Evolutionary conservation across 2,329 filamentous ascomycete genomes (phyloP), one percentile per base, ranked within the genome.

Genomic region (Penicillium sp.): DNA sequence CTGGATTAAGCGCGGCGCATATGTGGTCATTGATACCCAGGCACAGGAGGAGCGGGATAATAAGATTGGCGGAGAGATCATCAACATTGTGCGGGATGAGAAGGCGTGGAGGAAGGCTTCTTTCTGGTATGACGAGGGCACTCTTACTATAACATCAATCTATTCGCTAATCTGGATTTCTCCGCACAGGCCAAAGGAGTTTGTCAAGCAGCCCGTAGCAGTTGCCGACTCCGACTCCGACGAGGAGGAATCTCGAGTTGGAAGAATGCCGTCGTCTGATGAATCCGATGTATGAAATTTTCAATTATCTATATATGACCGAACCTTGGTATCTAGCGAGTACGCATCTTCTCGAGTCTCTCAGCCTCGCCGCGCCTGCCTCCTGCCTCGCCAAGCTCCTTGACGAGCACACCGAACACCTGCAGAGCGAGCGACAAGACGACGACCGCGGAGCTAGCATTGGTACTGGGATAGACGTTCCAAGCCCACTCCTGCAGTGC

Each of bases 11-110:
- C 87, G 92, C 18, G 90, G 92, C 33, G 91, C 92, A 0, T 98
- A 89, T 75, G 92, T 97, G 33, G 78, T 98, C 11, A 83, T 96
- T 14, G 90, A 98, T 65, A 89, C 85, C 24, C 82, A 83, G 33
- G 81, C 84, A 2, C 81, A 88, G 39, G 86, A 87, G 31, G 86
- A 84, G 24, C 79, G 87, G 53, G 88, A 89, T 46, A 92, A 92
- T 69, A 92, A 92, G 74, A 85, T 96, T 13, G 83, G 85, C 54
- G 95, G 94, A 14, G 91, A 96, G 75, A 97, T 99, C 69, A 83
- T 96, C 66, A 97, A 97, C 71, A 87, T 98, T 37, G 92, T 98
- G 39, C 83, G 91, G 39, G 92, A 97, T 70, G 93, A 97, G 79
- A 96, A 91, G 78, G 82, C 83, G 44, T 99, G 95, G 95, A 86